Base-by-base conservation (phyloP, 1,284 basidiomycete genomes). In the Anthracocystis setariae region DNA sequence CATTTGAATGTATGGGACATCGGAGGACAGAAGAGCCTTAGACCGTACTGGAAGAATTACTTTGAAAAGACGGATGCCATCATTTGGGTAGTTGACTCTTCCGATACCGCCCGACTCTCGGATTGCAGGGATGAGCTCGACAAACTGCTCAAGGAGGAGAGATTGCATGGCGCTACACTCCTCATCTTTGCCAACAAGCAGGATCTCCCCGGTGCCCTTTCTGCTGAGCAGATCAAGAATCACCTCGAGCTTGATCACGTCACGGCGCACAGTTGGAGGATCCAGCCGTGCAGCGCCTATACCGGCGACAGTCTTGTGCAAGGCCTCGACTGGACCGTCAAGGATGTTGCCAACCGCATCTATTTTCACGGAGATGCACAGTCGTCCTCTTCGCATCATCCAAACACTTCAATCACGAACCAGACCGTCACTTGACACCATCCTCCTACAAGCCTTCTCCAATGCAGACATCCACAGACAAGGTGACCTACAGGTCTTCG, bases 111-210 rank as follows among this genome's bases (percentile, higher is more conserved):
- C 84, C 88, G 96, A 58, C 91, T 98, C 86, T 84, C 86, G 40
- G 95, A 98, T 83, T 97, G 94, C 83, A 90, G 88, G 78, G 86
- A 89, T 44, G 96, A 99, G 84, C 87, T 98, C 25, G 89, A 91
- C 75, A 89, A 87, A 61, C 86, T 99, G 44, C 86, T 98, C 37
- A 87, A 89, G 25, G 94, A 98, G 86, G 94, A 98, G 92, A 88
- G 95, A 76, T 85, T 98, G 39, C 90, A 93, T 49, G 94, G 95
- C 18, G 95, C 95, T 42, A 95, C 94, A 17, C 87, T 99, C 48
- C 88, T 99, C 40, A 90, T 99, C 47, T 93, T 98, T 82, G 96
- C 96, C n/a, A 99, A 99, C 85, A 99, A 99, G 84, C 94, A 97
- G 84, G 96, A 99, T 84, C 88, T 98, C 33, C 87, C 88, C 38